Evolutionary conservation across 2,329 filamentous ascomycete species (phyloP).

Genomic region (Talaromyces islandicus): DNA sequence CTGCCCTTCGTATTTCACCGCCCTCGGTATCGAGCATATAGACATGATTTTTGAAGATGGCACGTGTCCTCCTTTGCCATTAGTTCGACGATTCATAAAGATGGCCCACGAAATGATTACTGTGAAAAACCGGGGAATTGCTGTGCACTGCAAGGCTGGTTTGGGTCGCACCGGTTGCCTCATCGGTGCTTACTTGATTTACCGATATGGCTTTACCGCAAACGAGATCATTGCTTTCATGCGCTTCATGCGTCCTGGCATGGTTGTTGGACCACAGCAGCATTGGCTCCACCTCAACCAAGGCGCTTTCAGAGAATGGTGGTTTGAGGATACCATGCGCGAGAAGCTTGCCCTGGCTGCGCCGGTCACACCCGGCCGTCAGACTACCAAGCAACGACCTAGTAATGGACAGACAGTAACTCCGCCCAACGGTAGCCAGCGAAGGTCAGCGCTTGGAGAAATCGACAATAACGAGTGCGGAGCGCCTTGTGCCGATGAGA

Average conservation of each 20-base stretch:
- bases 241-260: conserved; percentile 97
- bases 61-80: conserved; percentile 80
- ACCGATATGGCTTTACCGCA: conserved; percentile 92
- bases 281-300: conserved; percentile 99
- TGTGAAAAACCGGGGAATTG: conserved; percentile 83
- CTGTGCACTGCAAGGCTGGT: conserved; percentile 97
- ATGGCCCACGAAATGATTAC: conserved; percentile 93
- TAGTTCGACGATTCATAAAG: conserved; percentile 93
- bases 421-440: conserved; percentile 70
- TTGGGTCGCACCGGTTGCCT: conserved; percentile 91
- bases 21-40: conserved; percentile 86
- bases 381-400: conserved; percentile 56
- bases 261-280: conserved; percentile 98
- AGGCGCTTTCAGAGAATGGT: conserved; percentile 96
- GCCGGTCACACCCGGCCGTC: conserved; percentile 47
- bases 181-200: conserved; percentile 96
- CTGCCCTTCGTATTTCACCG: conserved; percentile 94
- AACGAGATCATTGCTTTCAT: conserved; percentile 97
- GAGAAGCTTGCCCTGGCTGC: conserved; percentile 68
- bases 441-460: conserved; percentile 84
- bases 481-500: conserved; percentile 59
- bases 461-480: conserved; percentile 71
- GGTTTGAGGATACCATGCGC: conserved; percentile 72
- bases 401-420: conserved; percentile 70
- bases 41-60: conserved; percentile 99